phyloP scores from a whole-genome alignment of 441 rosid species.

The Kokia cookei region DNA sequence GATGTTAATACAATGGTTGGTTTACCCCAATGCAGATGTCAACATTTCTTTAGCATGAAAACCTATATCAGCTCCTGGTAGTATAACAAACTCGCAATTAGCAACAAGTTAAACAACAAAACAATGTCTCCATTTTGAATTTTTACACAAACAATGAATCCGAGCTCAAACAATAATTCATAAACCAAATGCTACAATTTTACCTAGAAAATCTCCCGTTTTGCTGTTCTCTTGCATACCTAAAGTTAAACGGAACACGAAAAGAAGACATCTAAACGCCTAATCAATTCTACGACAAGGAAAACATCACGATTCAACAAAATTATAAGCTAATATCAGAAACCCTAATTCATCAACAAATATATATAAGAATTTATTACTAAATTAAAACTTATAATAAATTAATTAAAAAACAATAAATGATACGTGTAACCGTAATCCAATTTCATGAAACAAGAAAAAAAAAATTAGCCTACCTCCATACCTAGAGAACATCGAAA shows the following conservation, averaged over 20 bases:
- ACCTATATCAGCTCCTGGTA: neutral
- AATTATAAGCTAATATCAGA: neutral
- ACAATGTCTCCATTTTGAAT: neutral
- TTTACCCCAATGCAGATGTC: neutral
- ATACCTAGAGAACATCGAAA: neutral
- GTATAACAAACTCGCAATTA: neutral
- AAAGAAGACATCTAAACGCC: neutral
- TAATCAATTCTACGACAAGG: neutral
- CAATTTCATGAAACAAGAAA: neutral
- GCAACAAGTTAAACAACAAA: neutral
- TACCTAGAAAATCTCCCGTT: neutral
- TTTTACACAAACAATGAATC: neutral
- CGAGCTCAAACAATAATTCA: neutral
- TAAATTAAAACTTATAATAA: neutral
- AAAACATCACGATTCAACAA: neutral
- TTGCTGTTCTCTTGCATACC: neutral
- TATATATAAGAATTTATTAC: neutral
- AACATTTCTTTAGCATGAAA: neutral
- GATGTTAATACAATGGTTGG: neutral
- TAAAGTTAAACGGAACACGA: neutral
- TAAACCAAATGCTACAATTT: neutral
- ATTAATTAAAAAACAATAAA: neutral
- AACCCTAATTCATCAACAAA: constrained; percentile 2
- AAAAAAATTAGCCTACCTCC: neutral
- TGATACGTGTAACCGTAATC: neutral